Percentiles rank a stretch among this genome's conserved stretches.
Evolutionary conservation across 176 grass and related monocot genomes (phyloP).

Genomic region (Musa acuminata): DNA sequence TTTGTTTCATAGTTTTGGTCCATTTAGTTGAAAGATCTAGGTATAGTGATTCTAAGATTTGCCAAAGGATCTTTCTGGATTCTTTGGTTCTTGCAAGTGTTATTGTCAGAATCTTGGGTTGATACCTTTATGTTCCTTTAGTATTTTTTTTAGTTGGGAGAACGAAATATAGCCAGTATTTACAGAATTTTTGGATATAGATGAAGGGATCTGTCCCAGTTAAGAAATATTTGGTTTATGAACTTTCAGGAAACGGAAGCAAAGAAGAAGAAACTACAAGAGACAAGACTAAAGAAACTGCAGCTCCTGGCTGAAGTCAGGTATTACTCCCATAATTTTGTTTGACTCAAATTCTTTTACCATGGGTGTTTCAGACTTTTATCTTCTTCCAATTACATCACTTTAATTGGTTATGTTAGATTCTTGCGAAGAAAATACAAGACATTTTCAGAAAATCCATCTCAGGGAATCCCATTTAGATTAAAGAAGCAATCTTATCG

Average conservation of each 20-base stretch:
- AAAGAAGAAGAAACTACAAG: constrained; percentile 42
- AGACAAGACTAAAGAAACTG: constrained; percentile 31
- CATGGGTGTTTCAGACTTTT: neutral
- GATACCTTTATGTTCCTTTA: no score
- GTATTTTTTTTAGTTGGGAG: no score
- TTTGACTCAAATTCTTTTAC: neutral
- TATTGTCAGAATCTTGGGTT: no score
- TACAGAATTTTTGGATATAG: no score
- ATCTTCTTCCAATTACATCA: neutral
- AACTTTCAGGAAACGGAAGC: constrained; percentile 46
- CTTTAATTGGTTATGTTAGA: constrained; percentile 18
- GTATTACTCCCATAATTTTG: constrained; percentile 24
- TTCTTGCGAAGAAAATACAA: constrained; percentile 51
- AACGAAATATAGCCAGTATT: no score
- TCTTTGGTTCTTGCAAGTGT: no score
- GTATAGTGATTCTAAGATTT: no score
- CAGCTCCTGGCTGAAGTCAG: constrained; percentile 48
- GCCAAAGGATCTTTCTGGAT: no score
- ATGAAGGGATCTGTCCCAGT: no score
- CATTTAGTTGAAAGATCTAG: no score
- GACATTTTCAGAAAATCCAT: constrained; percentile 24
- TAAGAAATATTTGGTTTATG: neutral
- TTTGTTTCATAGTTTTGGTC: no score
- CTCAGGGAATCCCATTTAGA: constrained; percentile 18
- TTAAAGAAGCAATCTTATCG: constrained; percentile 29